These are phyloP conservation scores for Botrytis hyacinthi DNA, from an alignment of 2,329 filamentous ascomycete species.

Conservation along the genomic window DNA sequence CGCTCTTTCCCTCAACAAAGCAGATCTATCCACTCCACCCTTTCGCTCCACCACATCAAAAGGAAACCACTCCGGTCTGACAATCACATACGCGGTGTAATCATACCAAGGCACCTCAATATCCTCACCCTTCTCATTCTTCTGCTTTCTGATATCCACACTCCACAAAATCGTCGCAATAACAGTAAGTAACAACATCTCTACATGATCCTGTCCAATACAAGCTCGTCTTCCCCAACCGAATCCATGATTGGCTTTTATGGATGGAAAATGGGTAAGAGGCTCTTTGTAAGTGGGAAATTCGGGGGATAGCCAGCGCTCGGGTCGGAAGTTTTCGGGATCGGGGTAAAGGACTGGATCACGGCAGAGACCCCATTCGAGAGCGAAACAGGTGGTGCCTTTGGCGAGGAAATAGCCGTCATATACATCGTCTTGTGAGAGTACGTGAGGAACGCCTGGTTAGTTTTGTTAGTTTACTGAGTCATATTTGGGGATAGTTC, in stretches of 20 bases:
- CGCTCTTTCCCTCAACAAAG: background rate
- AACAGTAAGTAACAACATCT: slow-evolving; percentile 23
- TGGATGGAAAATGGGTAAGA: slow-evolving; percentile 38
- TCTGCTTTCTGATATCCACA: slow-evolving; percentile 9
- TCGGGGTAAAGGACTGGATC: slow-evolving; percentile 42
- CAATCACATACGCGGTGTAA: slow-evolving; percentile 17
- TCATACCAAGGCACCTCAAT: slow-evolving; percentile 7
- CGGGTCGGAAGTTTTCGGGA: slow-evolving; percentile 45
- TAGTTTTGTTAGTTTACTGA: slow-evolving; percentile 33
- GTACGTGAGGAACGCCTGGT: slow-evolving; percentile 54
- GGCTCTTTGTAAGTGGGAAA: slow-evolving; percentile 43
- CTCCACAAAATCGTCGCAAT: slow-evolving; percentile 17
- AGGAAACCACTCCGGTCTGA: slow-evolving; percentile 18
- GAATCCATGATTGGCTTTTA: slow-evolving; percentile 48
- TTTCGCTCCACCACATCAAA: slow-evolving; percentile 12
- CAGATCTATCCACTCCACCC: background rate
- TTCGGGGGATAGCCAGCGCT: slow-evolving; percentile 22
- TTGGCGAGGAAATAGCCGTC: slow-evolving; percentile 36
- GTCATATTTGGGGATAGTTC: slow-evolving; percentile 28
- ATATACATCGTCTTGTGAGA: slow-evolving; percentile 54
- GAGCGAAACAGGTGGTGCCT: slow-evolving; percentile 41
- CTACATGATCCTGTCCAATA: slow-evolving; percentile 50
- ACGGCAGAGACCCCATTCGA: slow-evolving; percentile 30
- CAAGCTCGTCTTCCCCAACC: slow-evolving; percentile 54
- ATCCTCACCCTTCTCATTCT: slow-evolving; percentile 8